A percentile compares a stretch with the other conserved stretches of the same genome.
Conservation (phyloP, 257 asterid species). For the Petunia axillaris region DNA sequence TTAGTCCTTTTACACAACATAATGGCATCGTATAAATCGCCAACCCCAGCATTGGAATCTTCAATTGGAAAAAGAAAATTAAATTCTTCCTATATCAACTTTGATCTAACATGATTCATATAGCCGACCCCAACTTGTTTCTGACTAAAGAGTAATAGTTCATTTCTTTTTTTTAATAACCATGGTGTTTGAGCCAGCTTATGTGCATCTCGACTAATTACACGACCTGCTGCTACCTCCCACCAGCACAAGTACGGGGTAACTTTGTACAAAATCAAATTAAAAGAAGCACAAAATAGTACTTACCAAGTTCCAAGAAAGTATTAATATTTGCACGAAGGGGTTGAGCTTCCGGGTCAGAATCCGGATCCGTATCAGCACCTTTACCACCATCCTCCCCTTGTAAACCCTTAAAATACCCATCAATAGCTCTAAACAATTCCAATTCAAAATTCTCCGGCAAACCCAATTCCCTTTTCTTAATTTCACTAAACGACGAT, state of each 20-base stretch:
- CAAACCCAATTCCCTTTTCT: slow-evolving; percentile 35
- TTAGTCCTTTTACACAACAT: neutral
- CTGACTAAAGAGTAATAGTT: too few species aligned
- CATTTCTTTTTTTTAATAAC: too few species aligned
- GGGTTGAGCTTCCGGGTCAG: slow-evolving; percentile 61
- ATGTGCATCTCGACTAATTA: too few species aligned
- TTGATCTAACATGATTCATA: too few species aligned
- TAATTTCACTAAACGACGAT: slow-evolving; percentile 33
- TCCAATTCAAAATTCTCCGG: slow-evolving; percentile 47
- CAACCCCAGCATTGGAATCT: neutral
- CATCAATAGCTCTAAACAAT: slow-evolving; percentile 57
- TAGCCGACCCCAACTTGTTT: too few species aligned
- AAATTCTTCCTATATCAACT: neutral
- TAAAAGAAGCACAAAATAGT: neutral
- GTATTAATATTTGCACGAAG: slow-evolving; percentile 33
- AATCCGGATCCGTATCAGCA: slow-evolving; percentile 63
- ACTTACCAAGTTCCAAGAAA: slow-evolving; percentile 50
- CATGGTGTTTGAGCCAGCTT: too few species aligned
- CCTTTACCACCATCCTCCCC: slow-evolving; percentile 36
- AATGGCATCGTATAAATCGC: neutral
- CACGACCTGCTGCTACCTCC: too few species aligned
- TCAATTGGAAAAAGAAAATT: neutral
- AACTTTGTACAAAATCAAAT: too few species aligned
- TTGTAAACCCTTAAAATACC: slow-evolving; percentile 39
- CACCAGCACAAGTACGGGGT: too few species aligned